Evolutionary conservation across 75 land plant genomes (phyloP).

Genomic region (Sequoia sempervirens): DNA sequence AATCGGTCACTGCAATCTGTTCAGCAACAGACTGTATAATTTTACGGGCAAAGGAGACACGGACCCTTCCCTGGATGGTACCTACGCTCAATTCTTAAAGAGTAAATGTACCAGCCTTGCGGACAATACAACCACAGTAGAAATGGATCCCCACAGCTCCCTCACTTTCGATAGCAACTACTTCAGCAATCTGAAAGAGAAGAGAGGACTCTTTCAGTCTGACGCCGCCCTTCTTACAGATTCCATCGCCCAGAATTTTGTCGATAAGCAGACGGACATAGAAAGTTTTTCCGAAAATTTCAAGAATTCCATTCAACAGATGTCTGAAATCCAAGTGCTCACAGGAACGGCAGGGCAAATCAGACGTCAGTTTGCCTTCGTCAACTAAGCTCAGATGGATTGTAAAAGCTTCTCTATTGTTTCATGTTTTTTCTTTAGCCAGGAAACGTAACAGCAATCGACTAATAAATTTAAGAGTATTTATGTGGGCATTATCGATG

Average conservation of each 20-base stretch:
- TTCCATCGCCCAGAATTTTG: neutral
- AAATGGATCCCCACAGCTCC: constrained; percentile 35
- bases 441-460: too few species aligned
- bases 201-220: constrained; percentile 40
- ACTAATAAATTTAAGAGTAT: too few species aligned
- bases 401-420: too few species aligned
- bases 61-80: too few species aligned
- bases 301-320: constrained; percentile 16
- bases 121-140: constrained; percentile 17
- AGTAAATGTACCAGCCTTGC: constrained; percentile 14
- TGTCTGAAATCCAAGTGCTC: neutral
- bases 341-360: too few species aligned
- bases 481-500: too few species aligned
- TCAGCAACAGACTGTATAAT: too few species aligned
- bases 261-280: neutral
- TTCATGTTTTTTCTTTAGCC: too few species aligned
- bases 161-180: too few species aligned
- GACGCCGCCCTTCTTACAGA: constrained; percentile 37
- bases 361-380: constrained; percentile 8
- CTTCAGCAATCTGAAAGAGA: constrained; percentile 3
- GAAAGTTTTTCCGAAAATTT: constrained; percentile 16
- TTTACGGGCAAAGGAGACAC: too few species aligned
- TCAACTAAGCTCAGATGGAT: neutral
- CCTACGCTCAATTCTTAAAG: neutral
- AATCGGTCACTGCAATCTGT: too few species aligned